Conservation (phyloP, 2,329 filamentous ascomycete genomes). For the Paecilomyces sp. region DNA sequence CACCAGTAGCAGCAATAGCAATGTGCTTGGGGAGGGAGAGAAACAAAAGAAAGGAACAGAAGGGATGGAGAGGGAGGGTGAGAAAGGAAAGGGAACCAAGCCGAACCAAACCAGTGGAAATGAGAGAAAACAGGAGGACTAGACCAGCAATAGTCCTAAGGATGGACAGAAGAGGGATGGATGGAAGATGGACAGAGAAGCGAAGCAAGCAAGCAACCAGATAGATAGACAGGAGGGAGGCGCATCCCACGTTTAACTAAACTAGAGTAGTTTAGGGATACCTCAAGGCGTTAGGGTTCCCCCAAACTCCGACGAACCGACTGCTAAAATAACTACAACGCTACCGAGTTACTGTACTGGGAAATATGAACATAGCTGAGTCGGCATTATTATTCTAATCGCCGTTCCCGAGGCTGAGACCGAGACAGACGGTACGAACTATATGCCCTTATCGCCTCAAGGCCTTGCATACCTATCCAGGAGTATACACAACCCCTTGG, state of each 20-base stretch:
- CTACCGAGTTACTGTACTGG: not conserved
- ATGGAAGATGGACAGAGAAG: not conserved
- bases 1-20: not conserved
- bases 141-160: not conserved
- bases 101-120: slow-evolving; percentile 1
- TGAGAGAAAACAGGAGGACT: not conserved
- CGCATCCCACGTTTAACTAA: not conserved
- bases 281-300: not conserved
- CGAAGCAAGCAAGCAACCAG: too few relatives aligned
- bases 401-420: too few relatives aligned
- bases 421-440: too few relatives aligned
- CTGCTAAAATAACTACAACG: not conserved
- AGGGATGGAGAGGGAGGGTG: not conserved
- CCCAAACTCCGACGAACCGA: not conserved
- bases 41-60: not conserved
- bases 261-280: not conserved
- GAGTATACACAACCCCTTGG: too few relatives aligned
- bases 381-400: too few relatives aligned
- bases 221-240: not conserved
- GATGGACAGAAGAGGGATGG: not conserved
- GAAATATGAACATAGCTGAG: not conserved
- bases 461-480: too few relatives aligned
- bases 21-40: not conserved
- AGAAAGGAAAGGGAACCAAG: not conserved
- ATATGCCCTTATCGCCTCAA: too few relatives aligned